Percentiles rank a stretch among this genome's conserved stretches.
Conservation (phyloP, 2,329 filamentous ascomycete genomes). For the Colletotrichum abscissum region DNA sequence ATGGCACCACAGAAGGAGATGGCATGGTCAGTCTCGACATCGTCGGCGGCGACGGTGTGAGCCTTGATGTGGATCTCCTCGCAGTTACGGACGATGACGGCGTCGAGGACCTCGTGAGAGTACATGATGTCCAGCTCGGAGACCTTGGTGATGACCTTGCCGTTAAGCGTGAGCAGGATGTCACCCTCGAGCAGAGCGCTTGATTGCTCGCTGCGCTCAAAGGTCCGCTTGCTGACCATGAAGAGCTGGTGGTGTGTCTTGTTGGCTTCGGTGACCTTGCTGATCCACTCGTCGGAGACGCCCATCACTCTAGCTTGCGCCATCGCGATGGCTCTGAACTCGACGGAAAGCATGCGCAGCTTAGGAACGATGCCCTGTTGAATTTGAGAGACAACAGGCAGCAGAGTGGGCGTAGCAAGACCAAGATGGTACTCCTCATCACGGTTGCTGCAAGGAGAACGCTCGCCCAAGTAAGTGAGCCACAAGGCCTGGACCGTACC, state of each 20-base stretch:
- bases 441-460: slow-evolving; percentile 79
- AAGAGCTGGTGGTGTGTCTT: slow-evolving; percentile 95
- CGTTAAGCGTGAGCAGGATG: slow-evolving; percentile 90
- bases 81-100: slow-evolving; percentile 87
- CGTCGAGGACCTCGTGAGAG: slow-evolving; percentile 83
- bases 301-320: slow-evolving; percentile 97
- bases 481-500: slow-evolving; percentile 95
- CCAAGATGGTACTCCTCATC: slow-evolving; percentile 98
- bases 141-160: slow-evolving; percentile 91
- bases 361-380: slow-evolving; percentile 82
- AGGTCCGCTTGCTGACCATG: slow-evolving; percentile 93
- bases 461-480: slow-evolving; percentile 96
- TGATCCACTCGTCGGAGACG: slow-evolving; percentile 94
- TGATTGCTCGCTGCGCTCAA: slow-evolving; percentile 64
- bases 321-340: slow-evolving; percentile 97
- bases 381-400: slow-evolving; percentile 90
- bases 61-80: slow-evolving; percentile 81
- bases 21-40: slow-evolving; percentile 91
- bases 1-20: slow-evolving; percentile 96
- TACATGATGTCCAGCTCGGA: slow-evolving; percentile 98
- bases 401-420: slow-evolving; percentile 85
- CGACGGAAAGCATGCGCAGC: slow-evolving; percentile 90
- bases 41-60: slow-evolving; percentile 86
- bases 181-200: slow-evolving; percentile 86
- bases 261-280: slow-evolving; percentile 88